Conservation (phyloP, 1,284 basidiomycete genomes). For the Uromyces viciae-fabae region DNA sequence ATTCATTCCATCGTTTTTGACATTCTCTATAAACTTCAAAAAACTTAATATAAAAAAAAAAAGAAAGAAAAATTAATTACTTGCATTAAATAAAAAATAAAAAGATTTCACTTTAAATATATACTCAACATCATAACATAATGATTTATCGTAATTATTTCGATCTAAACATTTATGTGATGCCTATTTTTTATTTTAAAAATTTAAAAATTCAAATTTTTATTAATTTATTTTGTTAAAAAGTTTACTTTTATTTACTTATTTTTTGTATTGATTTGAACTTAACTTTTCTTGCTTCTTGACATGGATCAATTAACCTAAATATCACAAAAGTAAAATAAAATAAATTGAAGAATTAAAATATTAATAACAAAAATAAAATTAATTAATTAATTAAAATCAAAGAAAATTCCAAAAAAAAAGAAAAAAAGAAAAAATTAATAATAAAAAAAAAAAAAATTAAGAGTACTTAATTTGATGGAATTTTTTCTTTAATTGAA, state of each 20-base stretch:
- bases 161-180: slow-evolving; percentile 32
- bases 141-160: slow-evolving; percentile 39
- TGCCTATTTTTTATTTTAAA: neutral
- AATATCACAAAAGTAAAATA: too few relatives aligned
- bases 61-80: neutral
- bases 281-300: slow-evolving; percentile 25
- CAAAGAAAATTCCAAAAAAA: too few relatives aligned
- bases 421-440: too few relatives aligned
- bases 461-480: too few relatives aligned
- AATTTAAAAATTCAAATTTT: neutral
- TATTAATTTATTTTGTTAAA: neutral
- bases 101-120: neutral
- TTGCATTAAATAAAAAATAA: neutral
- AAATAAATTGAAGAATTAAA: too few relatives aligned
- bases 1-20: slow-evolving; percentile 29
- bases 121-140: slow-evolving; percentile 17
- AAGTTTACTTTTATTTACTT: neutral
- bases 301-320: slow-evolving; percentile 42
- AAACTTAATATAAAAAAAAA: too few relatives aligned
- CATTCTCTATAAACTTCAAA: slow-evolving; percentile 42
- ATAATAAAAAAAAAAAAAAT: too few relatives aligned
- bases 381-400: too few relatives aligned
- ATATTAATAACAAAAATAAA: too few relatives aligned
- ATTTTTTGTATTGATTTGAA: neutral
- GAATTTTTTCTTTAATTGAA: too few relatives aligned